A percentile compares a stretch with the other conserved stretches of the same genome.
phyloP scores from a whole-genome alignment of 768 basidiomycete genomes.

The Boletus subparvulus region DNA sequence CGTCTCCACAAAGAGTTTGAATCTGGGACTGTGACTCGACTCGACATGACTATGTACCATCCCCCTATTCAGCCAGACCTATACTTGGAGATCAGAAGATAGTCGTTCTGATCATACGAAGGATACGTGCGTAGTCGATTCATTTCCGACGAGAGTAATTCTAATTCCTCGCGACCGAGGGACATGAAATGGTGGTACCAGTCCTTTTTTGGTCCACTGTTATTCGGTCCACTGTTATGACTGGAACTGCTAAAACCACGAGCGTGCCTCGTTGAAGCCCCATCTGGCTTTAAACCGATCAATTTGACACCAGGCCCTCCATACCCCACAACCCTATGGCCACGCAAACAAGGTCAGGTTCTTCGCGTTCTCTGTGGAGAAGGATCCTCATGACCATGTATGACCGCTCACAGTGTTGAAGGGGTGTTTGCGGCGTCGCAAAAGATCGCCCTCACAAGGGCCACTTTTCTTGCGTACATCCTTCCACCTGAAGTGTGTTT shows the following conservation, averaged over 20 bases:
- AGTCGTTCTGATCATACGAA: no score
- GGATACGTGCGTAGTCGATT: no score
- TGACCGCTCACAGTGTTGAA: background rate
- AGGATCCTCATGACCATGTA: background rate
- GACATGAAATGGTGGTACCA: background rate
- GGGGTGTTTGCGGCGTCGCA: constrained; percentile 4
- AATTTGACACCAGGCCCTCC: background rate
- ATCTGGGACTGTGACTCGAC: no score
- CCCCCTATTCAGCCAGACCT: no score
- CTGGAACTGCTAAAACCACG: background rate
- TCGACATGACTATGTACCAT: no score
- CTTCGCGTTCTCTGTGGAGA: background rate
- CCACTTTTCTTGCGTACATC: constrained; percentile 35
- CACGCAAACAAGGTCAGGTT: constrained; percentile 3
- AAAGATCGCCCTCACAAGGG: constrained; percentile 7
- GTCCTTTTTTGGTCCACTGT: background rate
- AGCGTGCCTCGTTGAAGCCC: no score
- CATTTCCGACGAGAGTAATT: no score
- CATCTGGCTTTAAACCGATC: background rate
- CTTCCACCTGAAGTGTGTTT: constrained; percentile 44
- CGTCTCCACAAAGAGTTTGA: no score
- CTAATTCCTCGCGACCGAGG: background rate
- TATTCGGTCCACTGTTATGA: no score
- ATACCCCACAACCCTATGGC: background rate
- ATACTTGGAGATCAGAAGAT: no score